These are phyloP conservation scores for Kluyveromyces lactis DNA, from an alignment of 805 yeast genomes.

Conservation along the genomic window DNA sequence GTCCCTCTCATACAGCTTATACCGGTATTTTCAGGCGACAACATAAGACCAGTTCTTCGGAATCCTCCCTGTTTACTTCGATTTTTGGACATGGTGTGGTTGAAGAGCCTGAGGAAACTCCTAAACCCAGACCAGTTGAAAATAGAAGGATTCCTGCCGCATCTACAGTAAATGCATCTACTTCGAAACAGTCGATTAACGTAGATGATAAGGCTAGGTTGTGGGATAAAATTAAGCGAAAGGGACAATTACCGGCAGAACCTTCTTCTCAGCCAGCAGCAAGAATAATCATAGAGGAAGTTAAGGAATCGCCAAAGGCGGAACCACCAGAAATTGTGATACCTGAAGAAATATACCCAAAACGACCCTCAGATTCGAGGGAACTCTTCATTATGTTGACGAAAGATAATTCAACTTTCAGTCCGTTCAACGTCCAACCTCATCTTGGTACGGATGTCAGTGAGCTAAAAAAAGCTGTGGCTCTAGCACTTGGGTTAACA, in stretches of 20 bases:
- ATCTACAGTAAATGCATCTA: conserved; percentile 5
- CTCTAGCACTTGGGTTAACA: conserved; percentile 28
- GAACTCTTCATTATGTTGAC: conserved; percentile 47
- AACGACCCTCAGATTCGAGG: conserved; percentile 18
- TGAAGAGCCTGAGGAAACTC: not conserved
- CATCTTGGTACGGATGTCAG: conserved; percentile 20
- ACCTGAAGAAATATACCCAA: conserved; percentile 29
- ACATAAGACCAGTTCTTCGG: conserved; percentile 54
- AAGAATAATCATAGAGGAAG: not conserved
- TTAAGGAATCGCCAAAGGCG: not conserved
- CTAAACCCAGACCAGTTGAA: no score
- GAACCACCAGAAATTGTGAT: not conserved
- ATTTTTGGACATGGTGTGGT: conserved; percentile 21
- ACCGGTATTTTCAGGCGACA: conserved; percentile 53
- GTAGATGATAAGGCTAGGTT: conserved; percentile 20
- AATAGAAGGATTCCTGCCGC: no score
- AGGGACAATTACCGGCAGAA: conserved; percentile 7
- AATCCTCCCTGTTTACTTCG: conserved; percentile 36
- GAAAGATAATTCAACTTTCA: conserved; percentile 49
- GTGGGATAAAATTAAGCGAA: conserved; percentile 25
- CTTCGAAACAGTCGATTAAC: conserved; percentile 10
- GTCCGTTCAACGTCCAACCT: conserved; percentile 37
- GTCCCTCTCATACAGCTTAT: conserved; percentile 9
- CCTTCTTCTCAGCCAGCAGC: not conserved
- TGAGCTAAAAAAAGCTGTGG: conserved; percentile 34